Evolutionary conservation across 208 protist species (phyloP), one percentile per base, ranked within the genome.

Genomic region (Acanthamoeba polyphaga): DNA sequence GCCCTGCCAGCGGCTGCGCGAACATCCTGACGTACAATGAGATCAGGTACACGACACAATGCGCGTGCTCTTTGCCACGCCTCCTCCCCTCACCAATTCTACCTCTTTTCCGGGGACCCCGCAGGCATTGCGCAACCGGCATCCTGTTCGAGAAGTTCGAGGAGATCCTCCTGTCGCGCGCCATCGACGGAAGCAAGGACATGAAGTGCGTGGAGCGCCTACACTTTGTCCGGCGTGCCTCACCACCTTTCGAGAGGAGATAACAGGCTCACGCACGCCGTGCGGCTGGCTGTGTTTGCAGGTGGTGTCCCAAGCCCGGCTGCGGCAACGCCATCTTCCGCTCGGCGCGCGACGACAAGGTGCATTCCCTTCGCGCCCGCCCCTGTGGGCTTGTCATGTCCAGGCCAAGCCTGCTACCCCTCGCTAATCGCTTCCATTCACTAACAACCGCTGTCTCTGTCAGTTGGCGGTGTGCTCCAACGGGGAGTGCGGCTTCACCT

Each of bases 321-420:
- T 72, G 66, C 38, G 66, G 66, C 66, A 72, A 72, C 22, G 66
- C 66, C 29, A 72, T 72, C 22, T 72, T 72, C 66, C 66, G 66
- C 66, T 72, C 66, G 22, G 66, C 66, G 22, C 66, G 66, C 22
- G 66, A 72, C 22, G 66, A 19, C 66, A 72, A 72, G 66, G 66
- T 72, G 29, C 9, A 27, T 19, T 72, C 51, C 15, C 51, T 3
- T 55, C 38, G 1, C 38, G 38, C 38, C 38, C 38, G 38, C 38
- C 38, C 38, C 38, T 1, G 38, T 38, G 38, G 38, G 3, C 38
- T 38, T 38, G 38, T 38, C 38, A 3, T 38, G 38, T 3, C 38
- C 38, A 38, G 38, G 38, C 38, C 38, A 38, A 38, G 1, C 38
- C 38, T 38, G 38, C 38, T 1, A 38, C 38, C 1, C 38, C 3